phyloP scores from a whole-genome alignment of 106 monocot genomes.

The Apostasia ramifera region DNA sequence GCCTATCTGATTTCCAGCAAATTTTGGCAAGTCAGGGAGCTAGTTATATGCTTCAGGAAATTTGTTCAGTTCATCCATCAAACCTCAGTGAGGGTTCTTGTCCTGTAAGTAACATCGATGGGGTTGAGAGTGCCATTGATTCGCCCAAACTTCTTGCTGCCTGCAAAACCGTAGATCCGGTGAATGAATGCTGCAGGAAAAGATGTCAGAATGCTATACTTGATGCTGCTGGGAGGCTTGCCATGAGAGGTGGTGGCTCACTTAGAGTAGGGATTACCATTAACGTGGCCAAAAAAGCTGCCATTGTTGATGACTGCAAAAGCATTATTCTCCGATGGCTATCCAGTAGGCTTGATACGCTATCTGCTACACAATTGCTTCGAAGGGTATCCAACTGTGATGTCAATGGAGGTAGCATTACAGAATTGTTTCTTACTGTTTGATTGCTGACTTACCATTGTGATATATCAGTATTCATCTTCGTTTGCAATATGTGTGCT shows the following conservation, averaged over 20 bases:
- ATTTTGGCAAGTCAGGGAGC: conserved; percentile 78
- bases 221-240: conserved; percentile 67
- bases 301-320: conserved; percentile 59
- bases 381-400: conserved; percentile 93
- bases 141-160: conserved; percentile 70
- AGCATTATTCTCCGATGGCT: conserved; percentile 89
- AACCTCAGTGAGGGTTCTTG: conserved; percentile 67
- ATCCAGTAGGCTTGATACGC: conserved; percentile 57
- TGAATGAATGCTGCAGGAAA: conserved; percentile 92
- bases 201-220: conserved; percentile 86
- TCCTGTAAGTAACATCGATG: conserved; percentile 55
- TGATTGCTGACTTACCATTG: too few species aligned
- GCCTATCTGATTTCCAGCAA: conserved; percentile 85
- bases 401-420: conserved; percentile 70
- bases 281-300: conserved; percentile 14
- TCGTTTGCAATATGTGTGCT: too few species aligned
- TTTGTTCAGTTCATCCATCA: conserved; percentile 62
- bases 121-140: conserved; percentile 72
- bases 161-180: conserved; percentile 79
- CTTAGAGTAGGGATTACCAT: conserved; percentile 21
- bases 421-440: too few species aligned
- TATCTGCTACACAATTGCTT: conserved; percentile 65
- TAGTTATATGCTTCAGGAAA: conserved; percentile 40
- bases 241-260: conserved; percentile 41
- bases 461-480: too few species aligned